These are phyloP conservation scores for Coemansia sp. DNA, from an alignment of 192 early-diverging fungal genomes.

Conservation along the genomic window DNA sequence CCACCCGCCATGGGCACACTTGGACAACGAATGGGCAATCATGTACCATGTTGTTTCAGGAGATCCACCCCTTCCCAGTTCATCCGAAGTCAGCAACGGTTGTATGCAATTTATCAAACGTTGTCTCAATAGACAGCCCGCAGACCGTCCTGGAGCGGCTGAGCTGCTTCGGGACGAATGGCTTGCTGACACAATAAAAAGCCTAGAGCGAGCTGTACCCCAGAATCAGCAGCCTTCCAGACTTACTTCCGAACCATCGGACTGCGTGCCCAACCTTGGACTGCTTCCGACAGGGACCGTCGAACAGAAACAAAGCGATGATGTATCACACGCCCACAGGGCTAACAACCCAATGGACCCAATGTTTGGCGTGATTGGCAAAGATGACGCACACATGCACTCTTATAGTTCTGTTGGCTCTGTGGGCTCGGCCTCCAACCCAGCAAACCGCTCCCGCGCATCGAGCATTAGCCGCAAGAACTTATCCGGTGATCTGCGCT, in stretches of 20 bases:
- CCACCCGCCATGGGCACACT: constrained; percentile 78
- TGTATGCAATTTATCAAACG: constrained; percentile 75
- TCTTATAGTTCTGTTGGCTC: constrained; percentile 29
- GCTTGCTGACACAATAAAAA: constrained; percentile 54
- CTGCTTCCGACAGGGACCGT: neutral
- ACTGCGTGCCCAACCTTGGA: constrained; percentile 15
- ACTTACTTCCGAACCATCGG: constrained; percentile 12
- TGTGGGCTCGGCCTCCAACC: constrained; percentile 11
- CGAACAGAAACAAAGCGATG: neutral
- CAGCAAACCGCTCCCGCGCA: constrained; percentile 34
- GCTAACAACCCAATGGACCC: neutral
- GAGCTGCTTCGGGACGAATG: constrained; percentile 76
- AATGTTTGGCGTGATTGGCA: neutral
- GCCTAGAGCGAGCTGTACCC: constrained; percentile 25
- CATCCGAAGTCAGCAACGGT: constrained; percentile 61
- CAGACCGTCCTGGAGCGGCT: constrained; percentile 68
- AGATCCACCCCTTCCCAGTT: constrained; percentile 74
- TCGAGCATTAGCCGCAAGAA: constrained; percentile 39
- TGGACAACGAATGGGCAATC: constrained; percentile 94
- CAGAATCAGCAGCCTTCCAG: constrained; percentile 13
- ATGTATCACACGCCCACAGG: neutral
- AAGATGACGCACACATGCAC: constrained; percentile 8
- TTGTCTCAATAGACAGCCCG: constrained; percentile 75
- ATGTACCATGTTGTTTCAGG: constrained; percentile 87
- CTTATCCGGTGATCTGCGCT: constrained; percentile 39